Base-by-base conservation (phyloP, 2,329 filamentous ascomycete genomes). In the Emmonsiellopsis sp. region DNA sequence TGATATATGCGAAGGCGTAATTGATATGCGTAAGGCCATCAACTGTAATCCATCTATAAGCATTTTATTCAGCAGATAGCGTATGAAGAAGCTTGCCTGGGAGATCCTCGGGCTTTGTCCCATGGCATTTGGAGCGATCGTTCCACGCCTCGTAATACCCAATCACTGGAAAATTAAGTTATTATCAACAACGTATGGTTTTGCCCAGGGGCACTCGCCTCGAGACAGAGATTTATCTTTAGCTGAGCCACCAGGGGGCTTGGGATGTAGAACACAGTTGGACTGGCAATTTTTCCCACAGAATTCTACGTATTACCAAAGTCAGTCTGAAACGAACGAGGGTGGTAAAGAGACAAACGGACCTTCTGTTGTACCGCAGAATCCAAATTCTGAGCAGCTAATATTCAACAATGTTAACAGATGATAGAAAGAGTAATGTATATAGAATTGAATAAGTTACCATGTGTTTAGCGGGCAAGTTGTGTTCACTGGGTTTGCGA, bases 1-100 rank as follows among this genome's bases (percentile, higher is more conserved):
- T 65, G 49, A 77, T 68, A 27, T 66, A 68, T 1, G 67, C 70
- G 52, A 76, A 77, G 0, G 74, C 70, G 46, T 64, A 68, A 56
- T 70, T 70, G 51, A 70, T 51, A 34, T 68, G 60, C 1, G 57
- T 61, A 7, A 60, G 58, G 8, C 56, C 52, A 32, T 44, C 32
- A 9, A 49, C 45, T 47, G n/a, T 8, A 36, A 13, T 33, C n/a
- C 3, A 33, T 5, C 55, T 34, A 53, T 56, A 42, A 57, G 54
- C 40, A 60, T 56, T 31, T 55, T 51, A n/a, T 46, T 49, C n/a
- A 55, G 54, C 17, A 47, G 42, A 33, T 58, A 52, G 34, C 11
- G 6, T 27, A 32, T 31, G 11, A 17, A 33, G 11, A 11, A 8
- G 3, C 17, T 51, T 44, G 21, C 48, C 17, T 32, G 56, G 55